Evolutionary conservation across 345 rosid species (phyloP).

Genomic region (Brassica cretica): DNA sequence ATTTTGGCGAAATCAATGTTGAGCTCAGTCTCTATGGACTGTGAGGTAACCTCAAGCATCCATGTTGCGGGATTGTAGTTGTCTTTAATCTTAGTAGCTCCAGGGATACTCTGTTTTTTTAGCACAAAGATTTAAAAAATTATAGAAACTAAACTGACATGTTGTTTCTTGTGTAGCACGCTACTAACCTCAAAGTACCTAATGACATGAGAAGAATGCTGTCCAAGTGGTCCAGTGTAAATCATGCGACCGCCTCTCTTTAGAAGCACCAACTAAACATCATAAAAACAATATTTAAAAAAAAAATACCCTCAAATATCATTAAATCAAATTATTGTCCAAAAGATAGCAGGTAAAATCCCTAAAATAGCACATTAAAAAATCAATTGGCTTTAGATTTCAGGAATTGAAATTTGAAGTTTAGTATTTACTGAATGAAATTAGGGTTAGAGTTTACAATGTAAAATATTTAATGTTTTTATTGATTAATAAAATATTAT

Average conservation of each 20-base stretch:
- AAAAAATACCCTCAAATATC: too few relatives aligned
- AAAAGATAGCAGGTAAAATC: too few relatives aligned
- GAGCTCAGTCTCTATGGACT: slow-evolving; percentile 57
- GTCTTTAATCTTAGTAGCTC: slow-evolving; percentile 59
- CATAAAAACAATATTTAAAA: too few relatives aligned
- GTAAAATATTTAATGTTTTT: neutral
- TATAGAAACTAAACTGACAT: too few relatives aligned
- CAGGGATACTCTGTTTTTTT: slow-evolving; percentile 49
- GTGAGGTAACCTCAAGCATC: slow-evolving; percentile 72
- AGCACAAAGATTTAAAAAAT: neutral
- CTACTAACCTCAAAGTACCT: slow-evolving; percentile 71
- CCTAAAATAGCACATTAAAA: too few relatives aligned
- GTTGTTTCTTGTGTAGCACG: slow-evolving; percentile 12
- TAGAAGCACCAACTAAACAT: slow-evolving; percentile 53
- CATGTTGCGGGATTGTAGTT: slow-evolving; percentile 84
- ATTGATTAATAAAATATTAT: too few relatives aligned
- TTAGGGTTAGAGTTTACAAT: neutral
- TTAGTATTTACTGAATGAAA: too few relatives aligned
- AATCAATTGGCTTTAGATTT: too few relatives aligned
- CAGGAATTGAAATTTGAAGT: too few relatives aligned
- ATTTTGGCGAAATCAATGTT: slow-evolving; percentile 61
- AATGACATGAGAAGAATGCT: slow-evolving; percentile 54
- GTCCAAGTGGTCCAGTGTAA: slow-evolving; percentile 72
- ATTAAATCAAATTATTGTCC: too few relatives aligned
- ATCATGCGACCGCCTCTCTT: slow-evolving; percentile 71